phyloP scores from a whole-genome alignment of 495 filamentous ascomycete species.

The Penicillium manginii region DNA sequence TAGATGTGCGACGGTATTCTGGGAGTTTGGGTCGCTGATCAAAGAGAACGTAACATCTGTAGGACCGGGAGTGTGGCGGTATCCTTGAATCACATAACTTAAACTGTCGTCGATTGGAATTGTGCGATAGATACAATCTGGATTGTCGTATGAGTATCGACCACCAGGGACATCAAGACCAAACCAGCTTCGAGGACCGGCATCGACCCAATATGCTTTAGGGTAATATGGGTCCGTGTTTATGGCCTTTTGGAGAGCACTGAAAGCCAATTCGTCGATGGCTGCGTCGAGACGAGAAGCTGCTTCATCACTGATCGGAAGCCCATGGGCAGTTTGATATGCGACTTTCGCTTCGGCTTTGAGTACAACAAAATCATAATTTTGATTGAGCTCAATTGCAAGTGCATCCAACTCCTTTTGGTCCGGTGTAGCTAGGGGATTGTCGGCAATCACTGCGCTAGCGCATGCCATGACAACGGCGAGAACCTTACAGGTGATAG shows the following conservation, averaged over 20 bases:
- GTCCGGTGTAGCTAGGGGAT: conserved; percentile 20
- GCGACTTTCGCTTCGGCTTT: conserved; percentile 22
- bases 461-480: background rate
- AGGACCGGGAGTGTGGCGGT: conserved; percentile 12
- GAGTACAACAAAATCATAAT: conserved; percentile 17
- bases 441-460: background rate
- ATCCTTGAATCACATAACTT: conserved; percentile 15
- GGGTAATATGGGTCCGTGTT: conserved; percentile 10
- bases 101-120: conserved; percentile 20
- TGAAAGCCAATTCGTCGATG: conserved; percentile 23
- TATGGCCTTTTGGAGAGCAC: conserved; percentile 19
- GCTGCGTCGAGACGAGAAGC: conserved; percentile 21
- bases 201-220: background rate
- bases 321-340: conserved; percentile 19
- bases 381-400: conserved; percentile 16
- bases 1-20: conserved; percentile 19
- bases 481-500: background rate
- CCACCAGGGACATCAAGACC: conserved; percentile 19
- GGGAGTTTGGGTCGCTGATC: conserved; percentile 23
- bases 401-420: conserved; percentile 14
- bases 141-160: conserved; percentile 23
- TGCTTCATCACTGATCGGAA: conserved; percentile 21
- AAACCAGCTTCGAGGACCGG: conserved; percentile 19
- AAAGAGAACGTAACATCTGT: conserved; percentile 21
- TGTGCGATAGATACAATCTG: conserved; percentile 24